Evolutionary conservation across 768 basidiomycete genomes (phyloP).

Genomic region (Tephrocybe sp.): DNA sequence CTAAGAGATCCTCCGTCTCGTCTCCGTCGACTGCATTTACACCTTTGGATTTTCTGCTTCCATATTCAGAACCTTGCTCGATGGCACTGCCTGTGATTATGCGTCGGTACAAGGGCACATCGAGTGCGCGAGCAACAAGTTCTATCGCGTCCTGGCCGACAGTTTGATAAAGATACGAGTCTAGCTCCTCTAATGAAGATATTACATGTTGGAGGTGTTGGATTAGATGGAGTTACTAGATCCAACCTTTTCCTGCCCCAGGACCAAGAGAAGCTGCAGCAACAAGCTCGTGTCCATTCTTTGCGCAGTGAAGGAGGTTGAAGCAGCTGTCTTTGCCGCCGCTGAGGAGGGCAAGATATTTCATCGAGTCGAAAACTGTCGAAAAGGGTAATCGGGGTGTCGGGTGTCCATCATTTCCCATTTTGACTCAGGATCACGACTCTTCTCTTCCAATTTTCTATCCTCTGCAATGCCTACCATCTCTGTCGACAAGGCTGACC

Average conservation of each 20-base stretch:
- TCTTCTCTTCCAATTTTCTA: conserved; percentile 13
- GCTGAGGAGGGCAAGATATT: conserved; percentile 90
- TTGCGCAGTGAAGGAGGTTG: conserved; percentile 85
- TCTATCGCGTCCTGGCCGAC: conserved; percentile 94
- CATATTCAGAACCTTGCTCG: conserved; percentile 84
- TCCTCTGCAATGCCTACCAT: conserved; percentile 81
- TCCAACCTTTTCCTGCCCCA: conserved; percentile 77
- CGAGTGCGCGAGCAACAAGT: conserved; percentile 79
- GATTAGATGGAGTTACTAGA: conserved; percentile 15
- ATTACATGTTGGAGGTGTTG: conserved; percentile 20
- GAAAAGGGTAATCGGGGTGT: conserved; percentile 19
- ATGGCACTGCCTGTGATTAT: conserved; percentile 81
- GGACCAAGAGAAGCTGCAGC: conserved; percentile 90
- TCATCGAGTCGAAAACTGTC: conserved; percentile 52
- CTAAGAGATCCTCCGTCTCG: conserved; percentile 93
- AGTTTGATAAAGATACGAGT: conserved; percentile 99
- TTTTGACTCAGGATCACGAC: conserved; percentile 31
- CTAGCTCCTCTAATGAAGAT: conserved; percentile 81
- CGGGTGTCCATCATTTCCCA: conserved; percentile 18
- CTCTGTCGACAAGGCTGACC: conserved; percentile 91
- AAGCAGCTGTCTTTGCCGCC: conserved; percentile 98
- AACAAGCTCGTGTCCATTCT: conserved; percentile 83
- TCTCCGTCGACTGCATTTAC: conserved; percentile 65
- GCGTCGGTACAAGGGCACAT: conserved; percentile 79
- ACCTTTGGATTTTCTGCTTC: conserved; percentile 50